Conservation (phyloP, 129 eudicot species). For the Kitagawia praeruptora region DNA sequence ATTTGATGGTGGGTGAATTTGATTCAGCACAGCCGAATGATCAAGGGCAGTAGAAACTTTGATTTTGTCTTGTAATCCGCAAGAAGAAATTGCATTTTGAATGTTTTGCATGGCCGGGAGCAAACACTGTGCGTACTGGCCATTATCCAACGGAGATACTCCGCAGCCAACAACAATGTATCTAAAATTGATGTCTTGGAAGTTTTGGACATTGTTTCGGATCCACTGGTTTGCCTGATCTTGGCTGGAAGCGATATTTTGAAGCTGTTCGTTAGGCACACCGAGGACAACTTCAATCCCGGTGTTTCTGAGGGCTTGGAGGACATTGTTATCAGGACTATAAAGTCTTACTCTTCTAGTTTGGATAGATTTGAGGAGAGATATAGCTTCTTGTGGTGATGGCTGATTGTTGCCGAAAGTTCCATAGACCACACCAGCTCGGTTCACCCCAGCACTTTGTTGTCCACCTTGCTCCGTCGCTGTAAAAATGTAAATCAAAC, state of each 20-base stretch:
- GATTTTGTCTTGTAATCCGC: conserved; percentile 15
- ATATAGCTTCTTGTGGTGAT: not conserved
- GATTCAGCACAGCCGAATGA: not conserved
- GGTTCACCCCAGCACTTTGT: not conserved
- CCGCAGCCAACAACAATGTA: too few relatives aligned
- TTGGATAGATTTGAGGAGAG: not conserved
- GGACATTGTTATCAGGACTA: conserved; percentile 1
- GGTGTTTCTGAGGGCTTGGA: conserved; percentile 40
- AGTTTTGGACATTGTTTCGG: too few relatives aligned
- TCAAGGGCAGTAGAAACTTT: conserved; percentile 30
- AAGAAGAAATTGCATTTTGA: conserved; percentile 14
- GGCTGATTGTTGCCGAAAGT: not conserved
- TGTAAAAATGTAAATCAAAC: not conserved
- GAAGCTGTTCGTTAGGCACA: conserved; percentile 27
- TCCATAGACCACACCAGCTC: not conserved
- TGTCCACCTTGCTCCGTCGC: not conserved
- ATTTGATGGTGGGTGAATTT: conserved; percentile 28
- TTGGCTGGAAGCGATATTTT: conserved; percentile 20
- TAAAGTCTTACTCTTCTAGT: not conserved
- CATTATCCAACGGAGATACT: too few relatives aligned
- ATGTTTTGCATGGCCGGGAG: conserved; percentile 34
- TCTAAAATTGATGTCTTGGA: too few relatives aligned
- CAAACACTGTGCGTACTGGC: conserved; percentile 10
- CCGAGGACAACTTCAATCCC: conserved; percentile 41
- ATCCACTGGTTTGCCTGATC: not conserved